Conservation (phyloP, 192 early-diverging fungal genomes). For the Entomortierella lignicola region DNA sequence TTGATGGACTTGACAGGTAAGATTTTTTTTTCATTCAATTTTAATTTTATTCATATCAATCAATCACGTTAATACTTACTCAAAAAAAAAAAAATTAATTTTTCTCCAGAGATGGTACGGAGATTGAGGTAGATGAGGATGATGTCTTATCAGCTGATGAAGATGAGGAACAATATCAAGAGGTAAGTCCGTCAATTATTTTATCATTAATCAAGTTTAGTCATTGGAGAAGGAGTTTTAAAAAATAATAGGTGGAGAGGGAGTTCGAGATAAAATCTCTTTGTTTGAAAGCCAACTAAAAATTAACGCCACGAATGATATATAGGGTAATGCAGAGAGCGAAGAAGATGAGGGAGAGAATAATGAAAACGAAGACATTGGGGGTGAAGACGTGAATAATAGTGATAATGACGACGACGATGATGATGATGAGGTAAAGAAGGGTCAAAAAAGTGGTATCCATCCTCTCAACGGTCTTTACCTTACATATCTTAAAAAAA, state of each 20-base stretch:
- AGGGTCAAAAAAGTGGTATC: background rate
- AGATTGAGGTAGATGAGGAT: slow-evolving; percentile 21
- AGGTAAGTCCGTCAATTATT: slow-evolving; percentile 16
- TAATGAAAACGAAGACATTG: slow-evolving; percentile 12
- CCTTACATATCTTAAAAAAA: background rate
- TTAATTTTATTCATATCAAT: no score
- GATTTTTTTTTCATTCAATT: no score
- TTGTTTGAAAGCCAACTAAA: background rate
- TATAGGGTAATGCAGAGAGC: no score
- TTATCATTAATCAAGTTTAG: no score
- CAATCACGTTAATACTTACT: no score
- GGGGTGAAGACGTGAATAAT: slow-evolving; percentile 36
- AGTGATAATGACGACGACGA: slow-evolving; percentile 33
- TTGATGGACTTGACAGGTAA: slow-evolving; percentile 56
- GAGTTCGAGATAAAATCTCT: background rate
- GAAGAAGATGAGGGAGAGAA: slow-evolving; percentile 45
- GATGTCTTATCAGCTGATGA: slow-evolving; percentile 11
- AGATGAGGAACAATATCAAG: slow-evolving; percentile 24
- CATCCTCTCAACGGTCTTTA: background rate
- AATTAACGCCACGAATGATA: background rate
- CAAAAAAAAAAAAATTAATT: background rate
- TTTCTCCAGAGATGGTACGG: slow-evolving; percentile 42
- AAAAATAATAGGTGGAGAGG: no score
- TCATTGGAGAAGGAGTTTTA: no score
- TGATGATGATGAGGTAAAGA: slow-evolving; percentile 16